These are phyloP conservation scores for Phytophthora pinifolia DNA, from an alignment of 352 stramenopile species.

Conservation along the genomic window DNA sequence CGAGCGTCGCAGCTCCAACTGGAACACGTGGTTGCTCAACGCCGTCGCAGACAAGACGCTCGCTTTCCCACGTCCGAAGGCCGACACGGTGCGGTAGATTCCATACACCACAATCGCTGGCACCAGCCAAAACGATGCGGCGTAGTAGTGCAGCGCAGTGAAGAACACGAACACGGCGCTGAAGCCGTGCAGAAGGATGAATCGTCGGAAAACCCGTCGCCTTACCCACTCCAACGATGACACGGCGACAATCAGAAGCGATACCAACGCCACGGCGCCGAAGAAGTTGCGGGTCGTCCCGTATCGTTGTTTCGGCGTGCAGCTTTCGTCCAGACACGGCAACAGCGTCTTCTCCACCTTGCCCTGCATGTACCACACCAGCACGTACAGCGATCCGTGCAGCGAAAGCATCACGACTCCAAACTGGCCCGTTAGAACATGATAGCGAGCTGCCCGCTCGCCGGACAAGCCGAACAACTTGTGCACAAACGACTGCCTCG, in stretches of 20 bases:
- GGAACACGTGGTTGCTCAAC: conserved; percentile 49
- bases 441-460: conserved; percentile 59
- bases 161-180: conserved; percentile 49
- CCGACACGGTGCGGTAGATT: conserved; percentile 60
- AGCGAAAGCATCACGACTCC: conserved; percentile 41
- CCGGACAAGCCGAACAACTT: conserved; percentile 52
- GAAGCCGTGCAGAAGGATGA: conserved; percentile 55
- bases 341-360: conserved; percentile 56
- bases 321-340: conserved; percentile 45
- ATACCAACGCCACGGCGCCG: conserved; percentile 48
- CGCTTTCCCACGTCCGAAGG: conserved; percentile 39
- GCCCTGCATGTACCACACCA: conserved; percentile 52
- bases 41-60: conserved; percentile 42
- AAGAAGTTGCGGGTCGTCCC: conserved; percentile 64
- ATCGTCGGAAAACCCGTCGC: conserved; percentile 51
- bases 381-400: conserved; percentile 56
- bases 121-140: conserved; percentile 56
- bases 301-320: conserved; percentile 49
- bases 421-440: conserved; percentile 64
- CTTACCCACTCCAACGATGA: conserved; percentile 57
- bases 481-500: conserved; percentile 67
- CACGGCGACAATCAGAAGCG: conserved; percentile 40
- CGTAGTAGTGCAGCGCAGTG: conserved; percentile 71
- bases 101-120: conserved; percentile 53
- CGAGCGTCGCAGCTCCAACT: conserved; percentile 55